phyloP scores from a whole-genome alignment of 176 grass and related monocot species.

The Triticum turgidum region DNA sequence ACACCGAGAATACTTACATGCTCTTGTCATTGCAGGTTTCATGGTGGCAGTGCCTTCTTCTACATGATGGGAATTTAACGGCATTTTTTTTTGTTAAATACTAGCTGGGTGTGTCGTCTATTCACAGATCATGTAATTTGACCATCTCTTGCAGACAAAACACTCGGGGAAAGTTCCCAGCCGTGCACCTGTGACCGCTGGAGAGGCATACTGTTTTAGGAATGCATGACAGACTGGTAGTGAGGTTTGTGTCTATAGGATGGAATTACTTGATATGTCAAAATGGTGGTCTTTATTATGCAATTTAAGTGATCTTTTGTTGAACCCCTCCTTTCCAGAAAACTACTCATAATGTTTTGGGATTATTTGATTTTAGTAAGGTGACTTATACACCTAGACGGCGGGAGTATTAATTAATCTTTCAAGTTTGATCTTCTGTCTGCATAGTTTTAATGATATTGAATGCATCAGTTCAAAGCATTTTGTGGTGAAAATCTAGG shows the following conservation, averaged over 20 bases:
- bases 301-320: too few relatives aligned
- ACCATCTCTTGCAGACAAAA: neutral
- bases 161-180: slow-evolving; percentile 27
- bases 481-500: too few relatives aligned
- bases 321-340: too few relatives aligned
- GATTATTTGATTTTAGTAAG: too few relatives aligned
- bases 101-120: neutral
- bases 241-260: slow-evolving; percentile 10
- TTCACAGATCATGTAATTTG: neutral
- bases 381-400: too few relatives aligned
- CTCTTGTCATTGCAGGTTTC: slow-evolving; percentile 32
- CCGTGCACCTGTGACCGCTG: slow-evolving; percentile 31
- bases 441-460: too few relatives aligned
- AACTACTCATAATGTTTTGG: too few relatives aligned
- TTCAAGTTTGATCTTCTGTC: too few relatives aligned
- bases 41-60: neutral
- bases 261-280: neutral
- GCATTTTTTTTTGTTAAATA: neutral
- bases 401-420: too few relatives aligned
- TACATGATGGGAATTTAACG: neutral
- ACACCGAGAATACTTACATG: neutral
- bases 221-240: neutral
- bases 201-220: neutral
- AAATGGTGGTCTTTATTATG: too few relatives aligned
- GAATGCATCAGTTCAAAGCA: too few relatives aligned